Percentiles rank a stretch among this genome's conserved stretches.
Evolutionary conservation across 73 alveolate species (phyloP).

Genomic region (Uronychia binucleata): DNA sequence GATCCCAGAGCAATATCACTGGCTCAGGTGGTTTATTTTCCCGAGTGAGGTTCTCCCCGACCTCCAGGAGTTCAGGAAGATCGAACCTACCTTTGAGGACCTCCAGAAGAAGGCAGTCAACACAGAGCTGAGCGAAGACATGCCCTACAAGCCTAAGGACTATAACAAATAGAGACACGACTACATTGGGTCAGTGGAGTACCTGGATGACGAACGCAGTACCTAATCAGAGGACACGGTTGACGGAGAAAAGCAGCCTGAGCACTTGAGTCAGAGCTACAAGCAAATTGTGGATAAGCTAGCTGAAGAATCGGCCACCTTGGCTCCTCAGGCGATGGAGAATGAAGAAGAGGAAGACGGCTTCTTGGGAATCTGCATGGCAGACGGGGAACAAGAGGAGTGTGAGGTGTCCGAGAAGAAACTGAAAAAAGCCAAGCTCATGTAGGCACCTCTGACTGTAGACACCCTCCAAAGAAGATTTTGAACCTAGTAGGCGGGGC

Average conservation of each 20-base stretch:
- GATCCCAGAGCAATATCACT: constrained; percentile 56
- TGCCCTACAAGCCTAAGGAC: constrained; percentile 48
- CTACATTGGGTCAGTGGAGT: constrained; percentile 12
- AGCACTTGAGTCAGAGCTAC: neutral
- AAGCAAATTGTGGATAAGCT: neutral
- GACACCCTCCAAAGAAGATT: constrained; percentile 75
- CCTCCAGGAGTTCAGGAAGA: constrained; percentile 1
- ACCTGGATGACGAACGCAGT: neutral
- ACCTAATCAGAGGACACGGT: neutral
- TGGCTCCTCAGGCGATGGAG: constrained; percentile 19
- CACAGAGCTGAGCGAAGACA: neutral
- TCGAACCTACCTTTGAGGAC: constrained; percentile 10
- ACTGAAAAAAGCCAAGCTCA: no score
- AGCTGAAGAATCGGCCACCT: no score
- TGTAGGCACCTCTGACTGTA: constrained; percentile 9
- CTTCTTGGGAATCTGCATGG: constrained; percentile 17
- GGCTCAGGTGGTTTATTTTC: constrained; percentile 63
- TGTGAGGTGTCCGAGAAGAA: constrained; percentile 6
- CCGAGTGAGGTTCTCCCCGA: constrained; percentile 69
- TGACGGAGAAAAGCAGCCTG: neutral
- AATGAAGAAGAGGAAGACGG: constrained; percentile 35
- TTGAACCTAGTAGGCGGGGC: constrained; percentile 89
- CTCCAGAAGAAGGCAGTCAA: neutral
- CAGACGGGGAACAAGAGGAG: constrained; percentile 19
- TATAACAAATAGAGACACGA: constrained; percentile 10